Conservation (phyloP, 768 basidiomycete genomes). For the Mycena sanguinolenta region DNA sequence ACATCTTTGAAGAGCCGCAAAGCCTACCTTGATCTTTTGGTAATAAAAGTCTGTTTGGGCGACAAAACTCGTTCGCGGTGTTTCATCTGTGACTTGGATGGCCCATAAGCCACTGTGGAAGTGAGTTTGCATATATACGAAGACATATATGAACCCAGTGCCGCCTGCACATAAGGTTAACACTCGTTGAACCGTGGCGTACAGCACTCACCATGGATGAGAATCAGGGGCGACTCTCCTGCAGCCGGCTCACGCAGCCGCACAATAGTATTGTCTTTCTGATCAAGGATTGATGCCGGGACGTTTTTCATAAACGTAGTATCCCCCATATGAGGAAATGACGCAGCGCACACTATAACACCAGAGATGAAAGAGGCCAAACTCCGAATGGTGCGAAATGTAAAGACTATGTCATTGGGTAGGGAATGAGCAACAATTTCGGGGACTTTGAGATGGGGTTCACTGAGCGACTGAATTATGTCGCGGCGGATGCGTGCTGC, state of each 20-base stretch:
- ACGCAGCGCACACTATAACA: background rate
- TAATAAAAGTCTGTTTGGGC: constrained; percentile 18
- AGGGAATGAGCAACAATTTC: background rate
- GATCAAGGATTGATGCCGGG: constrained; percentile 5
- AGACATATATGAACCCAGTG: constrained; percentile 2
- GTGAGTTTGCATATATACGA: constrained; percentile 1
- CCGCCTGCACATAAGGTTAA: background rate
- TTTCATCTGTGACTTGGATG: background rate
- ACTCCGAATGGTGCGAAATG: background rate
- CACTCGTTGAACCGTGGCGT: background rate
- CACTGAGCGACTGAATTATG: no score
- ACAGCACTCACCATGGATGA: constrained; percentile 13
- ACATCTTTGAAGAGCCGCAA: no score
- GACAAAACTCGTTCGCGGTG: constrained; percentile 12
- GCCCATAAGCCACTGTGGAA: constrained; percentile 5
- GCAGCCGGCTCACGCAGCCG: constrained; percentile 4
- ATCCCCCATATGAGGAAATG: background rate
- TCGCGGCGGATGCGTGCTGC: constrained; percentile 7
- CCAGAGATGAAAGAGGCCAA: constrained; percentile 9
- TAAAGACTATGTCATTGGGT: constrained; percentile 10
- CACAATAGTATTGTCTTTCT: constrained; percentile 10
- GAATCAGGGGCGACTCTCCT: constrained; percentile 7
- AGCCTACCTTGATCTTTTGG: constrained; percentile 8
- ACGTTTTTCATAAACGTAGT: constrained; percentile 5
- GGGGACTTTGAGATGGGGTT: background rate